phyloP scores from a whole-genome alignment of 192 early-diverging fungal genomes.

The Coemansia sp. region DNA sequence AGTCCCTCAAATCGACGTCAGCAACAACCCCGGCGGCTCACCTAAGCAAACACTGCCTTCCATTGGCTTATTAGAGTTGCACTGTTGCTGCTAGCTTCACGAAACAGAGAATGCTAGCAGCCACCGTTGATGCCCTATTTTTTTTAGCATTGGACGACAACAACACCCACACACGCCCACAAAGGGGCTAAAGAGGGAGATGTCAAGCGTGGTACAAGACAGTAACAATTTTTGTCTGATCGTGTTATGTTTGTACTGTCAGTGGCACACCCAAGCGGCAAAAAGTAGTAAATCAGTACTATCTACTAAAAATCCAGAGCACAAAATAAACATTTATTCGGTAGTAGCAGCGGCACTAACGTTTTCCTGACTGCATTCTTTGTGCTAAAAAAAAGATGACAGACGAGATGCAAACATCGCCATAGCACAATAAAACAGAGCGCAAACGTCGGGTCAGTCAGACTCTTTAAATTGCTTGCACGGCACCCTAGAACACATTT shows the following conservation, averaged over 20 bases:
- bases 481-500: conserved; percentile 31
- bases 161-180: neutral
- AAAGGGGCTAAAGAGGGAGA: neutral
- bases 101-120: neutral
- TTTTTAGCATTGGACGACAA: neutral
- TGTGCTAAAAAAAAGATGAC: neutral
- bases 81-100: neutral
- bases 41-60: neutral
- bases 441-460: neutral
- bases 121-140: neutral
- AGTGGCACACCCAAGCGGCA: neutral
- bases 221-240: neutral
- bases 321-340: neutral
- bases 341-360: conserved; percentile 8
- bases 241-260: conserved; percentile 10
- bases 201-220: neutral
- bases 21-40: neutral
- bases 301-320: neutral
- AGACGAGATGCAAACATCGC: conserved; percentile 1
- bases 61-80: neutral
- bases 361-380: conserved; percentile 7
- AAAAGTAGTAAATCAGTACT: conserved; percentile 1
- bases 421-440: neutral
- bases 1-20: neutral
- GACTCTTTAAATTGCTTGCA: conserved; percentile 1